Conservation (phyloP, 371 early-diverging fungal species). For the Caulochytrium protostelioides region DNA sequence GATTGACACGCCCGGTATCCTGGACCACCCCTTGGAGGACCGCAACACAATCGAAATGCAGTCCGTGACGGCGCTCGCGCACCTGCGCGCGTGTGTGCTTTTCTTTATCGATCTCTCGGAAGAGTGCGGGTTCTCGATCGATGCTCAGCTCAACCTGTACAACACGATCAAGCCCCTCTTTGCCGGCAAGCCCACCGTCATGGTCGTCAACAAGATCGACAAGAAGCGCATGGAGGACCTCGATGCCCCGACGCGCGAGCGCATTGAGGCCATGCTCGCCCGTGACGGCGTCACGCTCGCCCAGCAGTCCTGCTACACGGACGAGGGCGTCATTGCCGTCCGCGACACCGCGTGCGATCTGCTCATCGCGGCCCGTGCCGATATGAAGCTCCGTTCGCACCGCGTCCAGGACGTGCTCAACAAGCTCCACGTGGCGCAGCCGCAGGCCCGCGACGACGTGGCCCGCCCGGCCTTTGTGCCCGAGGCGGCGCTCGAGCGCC, state of each 20-base stretch:
- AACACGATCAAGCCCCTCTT: constrained; percentile 95
- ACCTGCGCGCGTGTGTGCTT: constrained; percentile 90
- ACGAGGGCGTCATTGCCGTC: constrained; percentile 89
- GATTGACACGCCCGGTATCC: constrained; percentile 99
- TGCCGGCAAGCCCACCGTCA: constrained; percentile 89
- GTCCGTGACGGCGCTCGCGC: constrained; percentile 98
- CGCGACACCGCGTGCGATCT: constrained; percentile 83
- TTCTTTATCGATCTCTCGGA: constrained; percentile 98
- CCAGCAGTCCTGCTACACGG: constrained; percentile 73
- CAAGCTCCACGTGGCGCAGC: constrained; percentile 81
- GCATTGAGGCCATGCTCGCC: constrained; percentile 49
- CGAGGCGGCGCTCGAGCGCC: too few relatives aligned
- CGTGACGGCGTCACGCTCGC: constrained; percentile 49
- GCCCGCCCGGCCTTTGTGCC: constrained; percentile 74
- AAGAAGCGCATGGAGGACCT: constrained; percentile 61
- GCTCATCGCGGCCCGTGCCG: constrained; percentile 77
- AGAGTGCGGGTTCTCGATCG: constrained; percentile 96
- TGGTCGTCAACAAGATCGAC: constrained; percentile 97
- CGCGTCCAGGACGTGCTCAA: constrained; percentile 83
- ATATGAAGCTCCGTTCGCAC: constrained; percentile 74
- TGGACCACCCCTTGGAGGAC: constrained; percentile 98
- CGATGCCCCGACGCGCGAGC: constrained; percentile 40
- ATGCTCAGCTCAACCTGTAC: constrained; percentile 49
- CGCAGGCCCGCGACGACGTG: constrained; percentile 60
- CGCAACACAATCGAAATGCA: constrained; percentile 99